These are phyloP conservation scores for Aechmea fasciata DNA, from an alignment of 176 grass and related monocot genomes.

Conservation along the genomic window DNA sequence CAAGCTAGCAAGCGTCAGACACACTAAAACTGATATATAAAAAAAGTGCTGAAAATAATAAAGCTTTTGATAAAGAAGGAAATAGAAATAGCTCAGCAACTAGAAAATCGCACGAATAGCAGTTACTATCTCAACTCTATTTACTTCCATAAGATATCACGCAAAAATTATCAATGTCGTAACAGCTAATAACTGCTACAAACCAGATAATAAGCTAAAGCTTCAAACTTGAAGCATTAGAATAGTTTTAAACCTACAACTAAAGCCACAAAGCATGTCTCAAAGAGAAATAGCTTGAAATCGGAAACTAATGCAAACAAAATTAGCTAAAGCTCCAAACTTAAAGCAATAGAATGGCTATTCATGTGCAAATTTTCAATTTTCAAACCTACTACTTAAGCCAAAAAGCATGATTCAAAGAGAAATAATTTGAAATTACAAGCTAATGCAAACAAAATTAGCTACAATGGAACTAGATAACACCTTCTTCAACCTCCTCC, in stretches of 20 bases:
- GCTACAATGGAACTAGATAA: slow-evolving; percentile 8
- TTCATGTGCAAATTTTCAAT: background rate
- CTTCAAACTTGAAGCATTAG: too few species aligned
- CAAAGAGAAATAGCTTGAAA: slow-evolving; percentile 6
- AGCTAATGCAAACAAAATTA: background rate
- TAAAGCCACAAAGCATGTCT: background rate
- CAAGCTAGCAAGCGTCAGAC: too few species aligned
- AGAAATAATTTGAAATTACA: slow-evolving; percentile 3
- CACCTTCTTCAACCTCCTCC: slow-evolving; percentile 77
- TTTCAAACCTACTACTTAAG: background rate
- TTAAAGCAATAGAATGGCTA: too few species aligned
- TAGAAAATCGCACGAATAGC: too few species aligned
- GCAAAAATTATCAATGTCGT: too few species aligned
- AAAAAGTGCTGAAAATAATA: too few species aligned
- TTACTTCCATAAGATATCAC: too few species aligned
- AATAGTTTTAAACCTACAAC: background rate
- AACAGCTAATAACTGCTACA: too few species aligned
- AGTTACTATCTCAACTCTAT: too few species aligned
- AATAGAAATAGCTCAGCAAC: too few species aligned
- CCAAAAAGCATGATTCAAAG: background rate
- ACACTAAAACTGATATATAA: too few species aligned
- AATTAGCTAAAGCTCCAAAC: background rate
- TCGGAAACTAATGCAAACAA: background rate
- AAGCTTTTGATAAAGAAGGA: too few species aligned
- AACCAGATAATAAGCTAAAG: background rate